Base-by-base conservation (phyloP, 164 flowering plant species). In the Litsea cubeba region DNA sequence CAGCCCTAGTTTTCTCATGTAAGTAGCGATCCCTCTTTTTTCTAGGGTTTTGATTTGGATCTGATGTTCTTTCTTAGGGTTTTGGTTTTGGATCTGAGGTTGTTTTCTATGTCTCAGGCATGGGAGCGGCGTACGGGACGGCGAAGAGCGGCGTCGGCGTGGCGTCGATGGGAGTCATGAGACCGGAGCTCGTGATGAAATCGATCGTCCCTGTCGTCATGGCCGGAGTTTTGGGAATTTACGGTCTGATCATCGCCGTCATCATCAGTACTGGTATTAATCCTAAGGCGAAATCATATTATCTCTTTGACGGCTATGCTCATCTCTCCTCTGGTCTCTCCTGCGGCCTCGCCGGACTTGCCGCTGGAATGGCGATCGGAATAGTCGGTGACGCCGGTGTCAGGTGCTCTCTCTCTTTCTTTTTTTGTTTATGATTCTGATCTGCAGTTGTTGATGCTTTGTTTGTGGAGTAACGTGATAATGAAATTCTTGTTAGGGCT, bases 81-180 rank as follows among this genome's bases (percentile, higher is more conserved):
- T 32, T 28, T 35, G n/a, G 62, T 75, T 62, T 4, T 64, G 35
- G 62, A 68, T 71, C 65, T 74, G 24, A 24, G 69, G 65, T 26
- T 81, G 20, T 49, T 30, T 62, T 51, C 63, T 62, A 70, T 40
- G 35, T 74, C 60, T 71, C 73, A 90, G 95, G 97, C 79, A 92
- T 92, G 97, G 97, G 97, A 79, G 97, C 97, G 14, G 97, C 97
- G 10, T 92, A 92, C 76, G 97, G 97, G 24, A 92, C 97, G 2
- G 97, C 95, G 12, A 92, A 92, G 85, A 92, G 97, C 73, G 95
- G 97, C 23, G 97, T 92, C 7, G 97, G 97, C 20, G 97, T 92
- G 76, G 95, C 97, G 1, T 92, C 95, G 18, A 92, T 92, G 97
- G 97, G 97, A 22, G 97, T 92, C 75, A 92, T 92, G 97, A 89